These are phyloP conservation scores for Aspergillus nomiae DNA, from an alignment of 2,329 filamentous ascomycete species.

Conservation along the genomic window DNA sequence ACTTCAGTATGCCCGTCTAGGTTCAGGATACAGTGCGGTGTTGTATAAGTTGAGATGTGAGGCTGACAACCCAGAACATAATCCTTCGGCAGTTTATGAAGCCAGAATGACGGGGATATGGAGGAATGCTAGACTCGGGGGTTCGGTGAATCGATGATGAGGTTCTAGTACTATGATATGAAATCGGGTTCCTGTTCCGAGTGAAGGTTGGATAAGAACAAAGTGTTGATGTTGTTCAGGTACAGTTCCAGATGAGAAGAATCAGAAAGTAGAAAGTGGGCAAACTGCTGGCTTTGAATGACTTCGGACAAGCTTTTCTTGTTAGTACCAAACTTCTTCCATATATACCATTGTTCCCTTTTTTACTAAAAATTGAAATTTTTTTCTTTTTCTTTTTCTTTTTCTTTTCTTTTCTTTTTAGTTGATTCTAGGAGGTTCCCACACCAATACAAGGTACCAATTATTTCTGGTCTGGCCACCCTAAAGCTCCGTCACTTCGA, in stretches of 20 bases:
- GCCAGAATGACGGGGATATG: neutral
- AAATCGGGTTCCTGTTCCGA: neutral
- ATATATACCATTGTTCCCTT: conserved; percentile 13
- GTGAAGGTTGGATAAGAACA: conserved; percentile 5
- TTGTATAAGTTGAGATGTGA: conserved; percentile 23
- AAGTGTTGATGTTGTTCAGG: conserved; percentile 4
- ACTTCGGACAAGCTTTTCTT: conserved; percentile 16
- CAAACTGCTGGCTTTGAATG: conserved; percentile 25
- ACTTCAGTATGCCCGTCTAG: neutral
- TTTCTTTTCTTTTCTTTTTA: conserved; percentile 21
- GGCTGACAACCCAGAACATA: conserved; percentile 24
- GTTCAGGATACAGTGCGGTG: conserved; percentile 29
- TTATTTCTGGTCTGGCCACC: conserved; percentile 29
- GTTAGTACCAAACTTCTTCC: conserved; percentile 6
- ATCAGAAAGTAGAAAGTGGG: conserved; percentile 17
- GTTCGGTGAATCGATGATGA: neutral
- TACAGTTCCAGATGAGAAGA: conserved; percentile 4
- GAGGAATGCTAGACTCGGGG: neutral
- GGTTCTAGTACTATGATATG: neutral
- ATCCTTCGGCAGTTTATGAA: conserved; percentile 9
- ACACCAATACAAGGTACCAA: conserved; percentile 26
- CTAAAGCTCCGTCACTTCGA: conserved; percentile 18
- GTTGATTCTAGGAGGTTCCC: conserved; percentile 28
- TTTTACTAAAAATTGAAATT: conserved; percentile 16
- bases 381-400: conserved; percentile 14